These are phyloP conservation scores for Pythium myriotylum DNA, from an alignment of 352 stramenopile genomes.

Conservation along the genomic window DNA sequence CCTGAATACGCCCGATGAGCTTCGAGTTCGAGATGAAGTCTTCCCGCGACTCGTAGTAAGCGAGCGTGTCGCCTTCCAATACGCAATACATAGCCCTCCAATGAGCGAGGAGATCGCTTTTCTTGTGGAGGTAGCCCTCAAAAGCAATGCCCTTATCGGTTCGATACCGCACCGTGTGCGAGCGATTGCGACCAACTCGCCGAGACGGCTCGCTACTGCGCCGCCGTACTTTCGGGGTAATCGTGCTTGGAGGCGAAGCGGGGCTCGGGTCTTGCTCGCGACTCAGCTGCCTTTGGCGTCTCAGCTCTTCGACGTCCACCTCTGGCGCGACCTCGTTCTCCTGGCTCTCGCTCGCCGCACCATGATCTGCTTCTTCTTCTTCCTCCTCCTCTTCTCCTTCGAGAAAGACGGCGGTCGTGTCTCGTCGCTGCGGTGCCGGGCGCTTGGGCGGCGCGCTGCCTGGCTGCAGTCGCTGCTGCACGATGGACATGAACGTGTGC, in stretches of 20 bases:
- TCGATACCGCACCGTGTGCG: conserved; percentile 70
- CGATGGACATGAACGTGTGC: conserved; percentile 48
- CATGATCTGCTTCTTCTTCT: too few relatives aligned
- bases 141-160: conserved; percentile 72
- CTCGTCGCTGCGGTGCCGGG: conserved; percentile 31
- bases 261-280: conserved; percentile 5
- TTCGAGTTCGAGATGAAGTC: conserved; percentile 84
- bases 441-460: conserved; percentile 42
- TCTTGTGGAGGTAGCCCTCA: conserved; percentile 85
- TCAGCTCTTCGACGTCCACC: conserved; percentile 15
- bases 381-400: conserved; percentile 46
- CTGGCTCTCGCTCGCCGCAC: neutral
- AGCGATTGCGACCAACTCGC: conserved; percentile 28
- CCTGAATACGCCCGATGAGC: conserved; percentile 72
- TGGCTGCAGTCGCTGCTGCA: conserved; percentile 72
- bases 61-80: conserved; percentile 74
- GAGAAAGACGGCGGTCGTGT: conserved; percentile 59
- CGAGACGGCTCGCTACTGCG: neutral
- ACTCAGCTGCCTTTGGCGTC: conserved; percentile 3
- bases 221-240: neutral
- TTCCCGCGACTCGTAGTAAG: conserved; percentile 79
- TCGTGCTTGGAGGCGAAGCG: neutral
- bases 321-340: neutral
- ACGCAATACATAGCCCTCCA: conserved; percentile 82
- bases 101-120: conserved; percentile 70